Base-by-base conservation (phyloP, 805 yeast genomes). In the Barnettozyma salicaria region DNA sequence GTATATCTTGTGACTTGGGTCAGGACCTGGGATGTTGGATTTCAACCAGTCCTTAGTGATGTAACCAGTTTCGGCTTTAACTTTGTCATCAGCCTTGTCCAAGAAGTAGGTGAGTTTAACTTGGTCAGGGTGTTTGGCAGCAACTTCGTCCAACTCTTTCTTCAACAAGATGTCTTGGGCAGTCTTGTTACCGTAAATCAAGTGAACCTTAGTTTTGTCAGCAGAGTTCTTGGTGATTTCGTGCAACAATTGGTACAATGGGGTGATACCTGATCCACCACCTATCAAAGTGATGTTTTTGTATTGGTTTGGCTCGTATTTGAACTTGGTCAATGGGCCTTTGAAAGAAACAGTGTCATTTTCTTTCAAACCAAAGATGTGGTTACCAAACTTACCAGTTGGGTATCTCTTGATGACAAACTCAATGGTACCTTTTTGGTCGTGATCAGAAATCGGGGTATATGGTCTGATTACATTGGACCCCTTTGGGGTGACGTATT, bases 201-300 rank as follows among this genome's bases (percentile, higher is more conserved):
- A 70, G 45, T 78, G 72, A 46, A 92, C 79, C 72, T 87, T 81
- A 55, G 98, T 92, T 62, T 86, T 81, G 67, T 92, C 97, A 31
- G 64, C 67, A 39, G 95, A 89, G 71, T 89, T 77, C 58, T 72
- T 70, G 55, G 84, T 71, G 58, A 90, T 74, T 59, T 76, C 79
- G 55, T 77, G 81, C 45, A 86, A 61, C 60, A 92, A 65, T 70
- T 92, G 98, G 72, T 74, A 89, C 64, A 92, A 72, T 42, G 98
- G 98, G 32, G 97, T 86, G 61, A 92, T 89, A 65, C 97, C 97
- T 35, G 95, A 73, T 58, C 98, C 98, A 56, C 95, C 98, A 53
- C 96, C 97, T 50, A 92, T 70, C 59, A 92, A 74, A 41, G 81
- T 76, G 59, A 92, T 77, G 48, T 77, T 68, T 55, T 83, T 76